phyloP scores from a whole-genome alignment of 345 rosid genomes.

The Draba incana region DNA sequence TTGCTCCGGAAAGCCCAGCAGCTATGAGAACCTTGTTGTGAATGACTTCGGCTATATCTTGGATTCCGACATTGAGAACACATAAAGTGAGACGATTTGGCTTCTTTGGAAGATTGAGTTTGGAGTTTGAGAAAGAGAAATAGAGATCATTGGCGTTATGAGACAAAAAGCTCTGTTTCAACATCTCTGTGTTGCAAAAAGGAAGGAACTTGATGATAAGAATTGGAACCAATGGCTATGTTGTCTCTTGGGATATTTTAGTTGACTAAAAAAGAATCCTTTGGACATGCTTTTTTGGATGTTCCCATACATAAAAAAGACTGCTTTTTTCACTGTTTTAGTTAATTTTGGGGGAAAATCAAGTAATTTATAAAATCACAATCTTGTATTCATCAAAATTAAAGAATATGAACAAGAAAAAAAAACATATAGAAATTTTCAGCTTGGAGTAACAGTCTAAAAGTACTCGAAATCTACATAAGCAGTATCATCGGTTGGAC shows the following conservation, averaged over 20 bases:
- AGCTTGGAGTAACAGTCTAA: conserved; percentile 38
- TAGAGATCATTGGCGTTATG: conserved; percentile 26
- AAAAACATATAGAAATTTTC: not conserved
- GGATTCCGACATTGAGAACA: conserved; percentile 48
- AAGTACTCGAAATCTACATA: conserved; percentile 74
- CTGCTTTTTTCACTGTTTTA: not conserved
- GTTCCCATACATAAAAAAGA: not conserved
- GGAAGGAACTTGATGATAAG: conserved; percentile 31
- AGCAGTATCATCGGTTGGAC: conserved; percentile 51
- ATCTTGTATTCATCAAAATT: conserved; percentile 31
- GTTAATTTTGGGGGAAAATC: conserved; percentile 1
- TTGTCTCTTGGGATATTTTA: conserved; percentile 22
- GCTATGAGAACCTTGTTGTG: conserved; percentile 87
- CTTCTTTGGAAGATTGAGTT: conserved; percentile 27
- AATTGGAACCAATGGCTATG: conserved; percentile 31
- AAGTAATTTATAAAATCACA: conserved; percentile 25
- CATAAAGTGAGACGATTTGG: conserved; percentile 41
- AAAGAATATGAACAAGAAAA: conserved; percentile 35
- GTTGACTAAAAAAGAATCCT: conserved; percentile 7
- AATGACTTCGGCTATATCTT: conserved; percentile 59
- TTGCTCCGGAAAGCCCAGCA: conserved; percentile 69
- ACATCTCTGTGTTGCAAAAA: conserved; percentile 22
- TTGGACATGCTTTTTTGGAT: conserved; percentile 10
- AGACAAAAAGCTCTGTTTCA: conserved; percentile 29
- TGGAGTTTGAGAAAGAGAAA: conserved; percentile 34